Base-by-base conservation (phyloP, 1,284 basidiomycete species). In the Anthracocystis setariae region DNA sequence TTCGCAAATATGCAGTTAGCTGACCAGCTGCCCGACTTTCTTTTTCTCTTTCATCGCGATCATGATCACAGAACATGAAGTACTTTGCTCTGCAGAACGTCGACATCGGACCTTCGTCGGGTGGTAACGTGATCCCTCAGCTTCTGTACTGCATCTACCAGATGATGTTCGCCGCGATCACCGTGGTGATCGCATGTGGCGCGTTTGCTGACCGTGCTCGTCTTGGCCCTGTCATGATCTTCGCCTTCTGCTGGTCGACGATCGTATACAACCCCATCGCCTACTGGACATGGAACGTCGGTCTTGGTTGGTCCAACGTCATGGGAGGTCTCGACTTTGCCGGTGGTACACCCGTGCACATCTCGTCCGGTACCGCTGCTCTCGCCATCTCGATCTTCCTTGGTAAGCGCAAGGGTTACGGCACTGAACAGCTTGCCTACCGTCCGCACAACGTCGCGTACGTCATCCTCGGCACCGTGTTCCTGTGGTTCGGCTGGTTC, bases 191-290 rank as follows among this genome's bases (percentile, higher is more conserved):
- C 73, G 92, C 92, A 17, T 87, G 93, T 49, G 94, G 94, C 76
- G 95, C 93, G 23, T 89, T 95, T 67, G 93, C 94, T 21, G 95
- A 98, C 83, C 92, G 93, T 53, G 89, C 89, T 17, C 90, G 90
- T 17, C 87, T 98, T 9, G 93, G 92, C 0, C 95, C 94, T 2
- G 85, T 93, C 61, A 86, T 95, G 48, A 87, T 94, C 64, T 97
- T 73, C 32, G 88, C 91, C 72, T 97, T 98, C 84, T 82, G 90
- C 62, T 98, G 95, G 94, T 86, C 90, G 12, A 97, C 94, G 3
- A 84, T 97, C 66, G 94, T 96, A 32, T 97, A 97, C 85, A 77
- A 73, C 64, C 82, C 81, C 32, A 74, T 82, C 47, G 81, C 80
- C 21, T 76, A 72, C 70, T 82, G 80, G 81, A 80, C 81, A 1